Percentiles rank a stretch among this genome's conserved stretches.
Evolutionary conservation across 164 flowering plant species (phyloP).

Genomic region (Saururus chinensis): DNA sequence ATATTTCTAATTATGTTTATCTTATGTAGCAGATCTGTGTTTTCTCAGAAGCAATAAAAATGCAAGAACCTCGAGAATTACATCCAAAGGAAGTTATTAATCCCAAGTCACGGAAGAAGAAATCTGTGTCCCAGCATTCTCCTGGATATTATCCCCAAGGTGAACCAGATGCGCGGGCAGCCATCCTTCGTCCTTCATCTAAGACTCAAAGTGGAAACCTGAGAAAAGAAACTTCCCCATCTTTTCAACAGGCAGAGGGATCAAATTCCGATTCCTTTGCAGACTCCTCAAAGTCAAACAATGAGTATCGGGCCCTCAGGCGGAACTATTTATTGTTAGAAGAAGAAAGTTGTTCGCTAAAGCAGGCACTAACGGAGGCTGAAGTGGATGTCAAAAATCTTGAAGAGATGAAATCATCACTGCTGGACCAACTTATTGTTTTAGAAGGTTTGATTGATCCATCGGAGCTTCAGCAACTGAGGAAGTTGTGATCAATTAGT

Average conservation of each 20-base stretch:
- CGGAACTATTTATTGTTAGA: conserved; percentile 64
- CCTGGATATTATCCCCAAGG: conserved; percentile 22
- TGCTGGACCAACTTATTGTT: conserved; percentile 83
- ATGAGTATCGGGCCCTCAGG: conserved; percentile 59
- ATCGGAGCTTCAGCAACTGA: conserved; percentile 32
- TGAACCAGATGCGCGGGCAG: conserved; percentile 18
- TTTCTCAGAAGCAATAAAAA: conserved; percentile 4
- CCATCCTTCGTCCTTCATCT: conserved; percentile 12
- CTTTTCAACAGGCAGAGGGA: conserved; percentile 35
- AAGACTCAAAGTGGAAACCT: conserved; percentile 30
- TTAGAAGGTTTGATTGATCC: conserved; percentile 90
- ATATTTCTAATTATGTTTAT: too few relatives aligned
- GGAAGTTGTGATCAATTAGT: not conserved
- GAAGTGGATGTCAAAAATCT: conserved; percentile 52
- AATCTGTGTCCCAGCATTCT: conserved; percentile 13
- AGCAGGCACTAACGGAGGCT: conserved; percentile 38
- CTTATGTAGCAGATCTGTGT: not conserved
- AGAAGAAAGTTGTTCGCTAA: conserved; percentile 60
- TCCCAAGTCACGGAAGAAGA: conserved; percentile 39
- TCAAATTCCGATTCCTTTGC: conserved; percentile 56
- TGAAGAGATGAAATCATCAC: conserved; percentile 65
- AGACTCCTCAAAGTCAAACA: conserved; percentile 39
- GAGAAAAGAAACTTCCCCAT: conserved; percentile 27
- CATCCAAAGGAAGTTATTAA: conserved; percentile 18
- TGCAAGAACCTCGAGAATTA: conserved; percentile 36